Evolutionary conservation across 352 stramenopile species (phyloP).

Genomic region (Saprolegnia diclina): DNA sequence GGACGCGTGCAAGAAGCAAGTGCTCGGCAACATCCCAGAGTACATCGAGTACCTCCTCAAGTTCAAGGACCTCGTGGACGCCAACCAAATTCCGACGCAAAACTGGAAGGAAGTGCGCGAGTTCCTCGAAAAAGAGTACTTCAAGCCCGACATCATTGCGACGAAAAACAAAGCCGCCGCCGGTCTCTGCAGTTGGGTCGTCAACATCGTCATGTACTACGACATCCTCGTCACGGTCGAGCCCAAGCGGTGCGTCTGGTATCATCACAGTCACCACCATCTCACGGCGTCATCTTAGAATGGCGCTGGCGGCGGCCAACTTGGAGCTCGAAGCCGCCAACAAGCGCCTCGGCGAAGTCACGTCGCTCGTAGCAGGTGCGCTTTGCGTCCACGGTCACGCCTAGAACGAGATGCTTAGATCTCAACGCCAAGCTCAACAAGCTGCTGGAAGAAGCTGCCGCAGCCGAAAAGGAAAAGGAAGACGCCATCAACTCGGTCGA

Average conservation of each 20-base stretch:
- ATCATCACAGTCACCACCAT: not conserved
- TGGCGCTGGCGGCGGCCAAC: slow-evolving; percentile 87
- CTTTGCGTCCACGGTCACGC: not conserved
- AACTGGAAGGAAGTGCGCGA: slow-evolving; percentile 95
- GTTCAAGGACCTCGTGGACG: slow-evolving; percentile 93
- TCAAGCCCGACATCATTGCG: slow-evolving; percentile 92
- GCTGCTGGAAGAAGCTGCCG: slow-evolving; percentile 82
- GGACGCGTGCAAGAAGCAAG: slow-evolving; percentile 92
- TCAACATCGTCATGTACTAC: slow-evolving; percentile 97
- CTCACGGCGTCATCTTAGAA: slow-evolving; percentile 19
- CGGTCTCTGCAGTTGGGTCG: slow-evolving; percentile 90
- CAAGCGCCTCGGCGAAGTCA: slow-evolving; percentile 82
- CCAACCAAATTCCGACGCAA: slow-evolving; percentile 82
- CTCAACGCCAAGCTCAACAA: slow-evolving; percentile 91
- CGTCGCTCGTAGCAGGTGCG: slow-evolving; percentile 66
- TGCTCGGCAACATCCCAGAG: slow-evolving; percentile 93
- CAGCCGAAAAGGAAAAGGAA: slow-evolving; percentile 90
- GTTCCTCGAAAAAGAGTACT: slow-evolving; percentile 92
- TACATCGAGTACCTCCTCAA: slow-evolving; percentile 93
- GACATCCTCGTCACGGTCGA: slow-evolving; percentile 92
- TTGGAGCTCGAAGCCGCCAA: slow-evolving; percentile 88
- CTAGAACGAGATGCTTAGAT: slow-evolving; percentile 34
- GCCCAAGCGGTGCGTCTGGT: slow-evolving; percentile 69
- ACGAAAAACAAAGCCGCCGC: slow-evolving; percentile 94
- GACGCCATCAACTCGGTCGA: slow-evolving; percentile 90